These are phyloP conservation scores for Phaeosphaeriaceae sp. DNA, from an alignment of 2,329 filamentous ascomycete species.

Conservation along the genomic window DNA sequence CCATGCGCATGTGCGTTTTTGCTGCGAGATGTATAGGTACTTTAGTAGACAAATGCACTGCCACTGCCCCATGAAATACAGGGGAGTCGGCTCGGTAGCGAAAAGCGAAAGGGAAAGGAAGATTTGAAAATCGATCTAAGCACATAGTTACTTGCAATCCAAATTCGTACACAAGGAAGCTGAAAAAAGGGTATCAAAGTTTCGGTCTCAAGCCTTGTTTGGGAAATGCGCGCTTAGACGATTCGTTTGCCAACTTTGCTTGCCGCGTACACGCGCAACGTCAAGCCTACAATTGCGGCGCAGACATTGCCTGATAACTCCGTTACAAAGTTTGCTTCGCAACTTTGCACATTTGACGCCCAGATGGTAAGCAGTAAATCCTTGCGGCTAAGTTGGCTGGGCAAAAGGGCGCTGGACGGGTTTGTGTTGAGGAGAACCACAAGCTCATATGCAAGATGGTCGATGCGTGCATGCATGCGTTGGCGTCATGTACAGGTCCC, in stretches of 20 bases:
- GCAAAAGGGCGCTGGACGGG: slow-evolving; percentile 12
- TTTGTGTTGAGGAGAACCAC: slow-evolving; percentile 15
- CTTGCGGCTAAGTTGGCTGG: slow-evolving; percentile 37
- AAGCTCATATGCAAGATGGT: slow-evolving; percentile 25
- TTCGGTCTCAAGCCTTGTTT: background rate
- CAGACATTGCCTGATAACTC: background rate
- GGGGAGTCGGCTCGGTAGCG: background rate
- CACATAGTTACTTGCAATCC: background rate
- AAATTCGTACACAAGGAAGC: background rate
- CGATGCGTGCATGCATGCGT: slow-evolving; percentile 39
- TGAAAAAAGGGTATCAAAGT: background rate
- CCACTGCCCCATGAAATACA: background rate
- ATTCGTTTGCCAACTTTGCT: background rate
- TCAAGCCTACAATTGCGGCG: background rate
- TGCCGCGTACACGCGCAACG: background rate
- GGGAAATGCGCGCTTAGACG: background rate
- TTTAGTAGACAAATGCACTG: background rate
- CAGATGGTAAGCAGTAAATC: background rate
- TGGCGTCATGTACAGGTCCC: slow-evolving; percentile 30
- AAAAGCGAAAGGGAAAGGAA: background rate
- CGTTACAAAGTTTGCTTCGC: background rate
- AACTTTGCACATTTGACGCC: background rate
- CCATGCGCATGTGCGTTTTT: background rate
- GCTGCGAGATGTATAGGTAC: background rate
- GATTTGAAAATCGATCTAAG: background rate